A percentile compares a stretch with the other conserved stretches of the same genome.
phyloP scores from a whole-genome alignment of 1,139 yeast genomes.

The Yamadazyma sp. region DNA sequence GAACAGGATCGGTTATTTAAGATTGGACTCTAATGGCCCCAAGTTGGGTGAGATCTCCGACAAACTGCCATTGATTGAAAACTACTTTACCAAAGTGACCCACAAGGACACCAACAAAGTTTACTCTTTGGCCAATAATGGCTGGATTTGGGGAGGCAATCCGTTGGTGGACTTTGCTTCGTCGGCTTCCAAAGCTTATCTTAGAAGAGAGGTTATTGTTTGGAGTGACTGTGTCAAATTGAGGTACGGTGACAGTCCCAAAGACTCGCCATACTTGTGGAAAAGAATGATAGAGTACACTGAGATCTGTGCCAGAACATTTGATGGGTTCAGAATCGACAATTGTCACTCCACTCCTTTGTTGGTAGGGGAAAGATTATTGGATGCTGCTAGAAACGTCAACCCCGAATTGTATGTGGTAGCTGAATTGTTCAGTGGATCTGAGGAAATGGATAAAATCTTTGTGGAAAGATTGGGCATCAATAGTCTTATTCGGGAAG shows the following conservation, averaged over 20 bases:
- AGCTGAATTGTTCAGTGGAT: conserved; percentile 92
- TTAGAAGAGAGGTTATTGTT: conserved; percentile 88
- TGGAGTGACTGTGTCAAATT: conserved; percentile 98
- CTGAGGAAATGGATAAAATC: conserved; percentile 84
- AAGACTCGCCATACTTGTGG: conserved; percentile 91
- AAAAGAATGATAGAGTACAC: conserved; percentile 81
- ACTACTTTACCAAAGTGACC: conserved; percentile 77
- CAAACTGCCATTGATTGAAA: conserved; percentile 69
- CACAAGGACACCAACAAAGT: conserved; percentile 45
- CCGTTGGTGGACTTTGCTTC: conserved; percentile 95
- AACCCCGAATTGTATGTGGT: conserved; percentile 89
- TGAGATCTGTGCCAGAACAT: conserved; percentile 67
- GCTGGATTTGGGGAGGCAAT: conserved; percentile 98
- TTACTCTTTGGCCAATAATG: conserved; percentile 87
- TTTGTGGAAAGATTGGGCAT: conserved; percentile 90
- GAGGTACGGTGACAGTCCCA: conserved; percentile 73
- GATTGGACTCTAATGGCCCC: conserved; percentile 82
- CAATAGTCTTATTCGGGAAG: conserved; percentile 87
- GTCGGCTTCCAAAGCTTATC: conserved; percentile 69
- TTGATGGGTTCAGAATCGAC: conserved; percentile 89
- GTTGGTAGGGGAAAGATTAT: conserved; percentile 85
- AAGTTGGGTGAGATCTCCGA: conserved; percentile 61
- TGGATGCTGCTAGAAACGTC: conserved; percentile 83
- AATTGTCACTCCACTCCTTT: conserved; percentile 96
- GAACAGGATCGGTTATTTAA: conserved; percentile 72